phyloP scores from a whole-genome alignment of 192 early-diverging fungal species.

The Radiomyces spectabilis region DNA sequence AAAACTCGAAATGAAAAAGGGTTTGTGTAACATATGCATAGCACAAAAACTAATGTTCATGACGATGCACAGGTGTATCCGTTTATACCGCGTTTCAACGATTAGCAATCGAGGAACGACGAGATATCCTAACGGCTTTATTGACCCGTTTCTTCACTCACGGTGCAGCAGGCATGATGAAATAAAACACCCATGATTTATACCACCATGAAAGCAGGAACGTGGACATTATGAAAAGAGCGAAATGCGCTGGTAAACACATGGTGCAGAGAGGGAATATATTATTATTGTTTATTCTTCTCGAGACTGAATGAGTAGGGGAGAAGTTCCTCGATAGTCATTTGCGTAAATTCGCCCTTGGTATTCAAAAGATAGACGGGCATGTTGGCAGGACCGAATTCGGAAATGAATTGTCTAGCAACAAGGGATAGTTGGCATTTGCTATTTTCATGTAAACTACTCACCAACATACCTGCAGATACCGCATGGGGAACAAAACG shows the following conservation, averaged over 20 bases:
- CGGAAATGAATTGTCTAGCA: slow-evolving; percentile 70
- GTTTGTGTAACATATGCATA: not conserved
- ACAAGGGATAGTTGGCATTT: not conserved
- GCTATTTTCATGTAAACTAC: not conserved
- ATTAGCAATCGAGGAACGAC: slow-evolving; percentile 5
- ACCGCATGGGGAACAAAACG: slow-evolving; percentile 38
- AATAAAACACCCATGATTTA: no score
- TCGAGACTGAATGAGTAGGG: slow-evolving; percentile 73
- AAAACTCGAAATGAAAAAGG: not conserved
- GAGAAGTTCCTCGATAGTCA: slow-evolving; percentile 48
- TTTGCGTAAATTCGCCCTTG: slow-evolving; percentile 41
- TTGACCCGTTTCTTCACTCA: slow-evolving; percentile 12
- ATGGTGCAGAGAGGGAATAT: no score
- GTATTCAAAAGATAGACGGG: slow-evolving; percentile 50
- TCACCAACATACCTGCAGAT: slow-evolving; percentile 25
- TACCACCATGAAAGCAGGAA: slow-evolving; percentile 4
- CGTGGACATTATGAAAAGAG: not conserved
- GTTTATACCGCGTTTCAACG: slow-evolving; percentile 31
- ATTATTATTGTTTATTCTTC: slow-evolving; percentile 6
- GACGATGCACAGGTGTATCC: slow-evolving; percentile 18
- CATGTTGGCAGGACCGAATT: slow-evolving; percentile 63
- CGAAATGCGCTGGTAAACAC: no score
- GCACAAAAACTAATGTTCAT: not conserved
- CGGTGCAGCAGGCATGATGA: slow-evolving; percentile 15
- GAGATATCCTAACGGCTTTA: slow-evolving; percentile 20